A percentile compares a stretch with the other conserved stretches of the same genome.
These are phyloP conservation scores for Croton laevigatus DNA, from an alignment of 441 rosid species.

Conservation along the genomic window DNA sequence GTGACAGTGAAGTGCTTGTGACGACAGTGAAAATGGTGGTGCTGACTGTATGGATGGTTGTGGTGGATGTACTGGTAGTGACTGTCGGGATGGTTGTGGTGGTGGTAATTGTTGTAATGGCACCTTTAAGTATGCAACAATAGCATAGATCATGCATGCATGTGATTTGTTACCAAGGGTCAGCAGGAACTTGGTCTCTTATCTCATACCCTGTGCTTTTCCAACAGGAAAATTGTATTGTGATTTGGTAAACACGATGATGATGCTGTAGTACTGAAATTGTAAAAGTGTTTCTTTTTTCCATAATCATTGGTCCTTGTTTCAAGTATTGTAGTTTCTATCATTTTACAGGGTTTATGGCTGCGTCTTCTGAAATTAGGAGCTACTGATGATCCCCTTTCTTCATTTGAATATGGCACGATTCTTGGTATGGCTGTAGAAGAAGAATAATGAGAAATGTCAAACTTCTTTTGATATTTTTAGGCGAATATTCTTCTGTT, in stretches of 20 bases:
- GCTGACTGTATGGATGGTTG: not conserved
- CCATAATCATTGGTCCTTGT: not conserved
- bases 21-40: not conserved
- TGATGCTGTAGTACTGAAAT: constrained; percentile 13
- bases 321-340: constrained; percentile 1
- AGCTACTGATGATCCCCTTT: constrained; percentile 95
- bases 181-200: constrained; percentile 1
- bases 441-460: not conserved
- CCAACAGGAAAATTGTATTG: not conserved
- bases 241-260: constrained; percentile 10
- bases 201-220: not conserved
- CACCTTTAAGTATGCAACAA: not conserved
- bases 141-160: not conserved
- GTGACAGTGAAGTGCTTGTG: not conserved
- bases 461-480: constrained; percentile 17
- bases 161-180: not conserved
- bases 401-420: constrained; percentile 98
- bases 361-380: constrained; percentile 89
- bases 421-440: constrained; percentile 64
- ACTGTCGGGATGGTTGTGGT: not conserved
- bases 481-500: not conserved
- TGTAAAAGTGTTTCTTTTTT: constrained; percentile 13
- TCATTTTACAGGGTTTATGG: constrained; percentile 81
- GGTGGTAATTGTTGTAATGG: not conserved
- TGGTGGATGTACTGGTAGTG: not conserved